A percentile compares a stretch with the other conserved stretches of the same genome.
These are phyloP conservation scores for Cladorrhinum samala DNA, from an alignment of 495 filamentous ascomycete genomes.

Conservation along the genomic window DNA sequence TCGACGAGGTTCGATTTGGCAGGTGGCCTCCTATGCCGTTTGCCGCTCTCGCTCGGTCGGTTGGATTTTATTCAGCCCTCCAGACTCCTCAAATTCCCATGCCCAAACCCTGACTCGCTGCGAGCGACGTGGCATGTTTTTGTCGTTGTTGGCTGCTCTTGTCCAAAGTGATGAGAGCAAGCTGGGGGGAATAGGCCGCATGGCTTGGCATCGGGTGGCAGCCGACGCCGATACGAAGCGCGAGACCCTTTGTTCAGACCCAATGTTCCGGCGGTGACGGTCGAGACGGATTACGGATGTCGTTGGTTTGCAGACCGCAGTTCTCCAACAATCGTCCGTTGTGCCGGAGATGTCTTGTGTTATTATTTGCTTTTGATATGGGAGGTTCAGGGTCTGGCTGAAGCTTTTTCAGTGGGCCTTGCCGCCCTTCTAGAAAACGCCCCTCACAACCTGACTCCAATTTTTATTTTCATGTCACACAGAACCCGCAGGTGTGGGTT, in stretches of 20 bases:
- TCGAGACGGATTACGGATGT: background rate
- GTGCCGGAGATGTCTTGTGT: background rate
- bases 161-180: background rate
- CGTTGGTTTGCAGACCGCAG: background rate
- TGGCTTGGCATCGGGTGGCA: conserved; percentile 5
- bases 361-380: conserved; percentile 11
- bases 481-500: conserved; percentile 37
- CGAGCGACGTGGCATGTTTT: conserved; percentile 26
- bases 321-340: background rate
- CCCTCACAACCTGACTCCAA: conserved; percentile 24
- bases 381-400: background rate
- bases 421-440: conserved; percentile 27
- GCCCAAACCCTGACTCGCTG: conserved; percentile 24
- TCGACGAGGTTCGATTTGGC: conserved; percentile 20
- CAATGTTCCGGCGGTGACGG: conserved; percentile 1
- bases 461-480: conserved; percentile 34
- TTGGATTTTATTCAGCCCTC: background rate
- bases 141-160: conserved; percentile 3
- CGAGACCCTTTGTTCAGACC: background rate
- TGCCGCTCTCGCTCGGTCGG: conserved; percentile 3
- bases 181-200: background rate
- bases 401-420: conserved; percentile 16
- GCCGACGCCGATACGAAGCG: background rate
- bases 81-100: background rate
- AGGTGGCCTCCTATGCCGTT: conserved; percentile 19